phyloP scores from a whole-genome alignment of 139 green algal genomes.

The Coccomyxa sp. region DNA sequence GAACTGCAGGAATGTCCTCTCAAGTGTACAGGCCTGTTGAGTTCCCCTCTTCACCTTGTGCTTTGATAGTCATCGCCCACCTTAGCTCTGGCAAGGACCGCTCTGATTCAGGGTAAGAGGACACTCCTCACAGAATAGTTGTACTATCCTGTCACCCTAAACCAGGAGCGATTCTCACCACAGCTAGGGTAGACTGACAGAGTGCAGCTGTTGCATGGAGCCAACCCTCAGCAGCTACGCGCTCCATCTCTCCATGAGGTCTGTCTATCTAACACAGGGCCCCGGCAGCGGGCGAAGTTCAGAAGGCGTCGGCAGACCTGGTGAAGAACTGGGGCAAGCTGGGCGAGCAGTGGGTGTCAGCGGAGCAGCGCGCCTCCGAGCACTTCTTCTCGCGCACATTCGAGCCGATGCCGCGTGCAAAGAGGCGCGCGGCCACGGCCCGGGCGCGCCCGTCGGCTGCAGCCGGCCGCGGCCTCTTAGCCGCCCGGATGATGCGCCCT shows the following conservation, averaged over 20 bases:
- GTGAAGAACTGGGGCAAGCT: background rate
- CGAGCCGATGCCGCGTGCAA: background rate
- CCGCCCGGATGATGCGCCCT: no score
- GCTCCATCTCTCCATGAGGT: background rate
- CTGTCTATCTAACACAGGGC: background rate
- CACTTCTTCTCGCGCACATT: background rate
- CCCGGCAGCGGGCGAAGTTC: background rate
- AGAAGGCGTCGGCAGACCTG: background rate
- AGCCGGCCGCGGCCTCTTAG: no score
- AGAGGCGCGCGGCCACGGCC: no score
- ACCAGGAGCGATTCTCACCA: background rate
- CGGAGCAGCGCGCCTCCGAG: background rate
- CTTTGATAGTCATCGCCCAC: background rate
- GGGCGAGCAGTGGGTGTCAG: background rate
- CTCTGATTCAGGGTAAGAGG: background rate
- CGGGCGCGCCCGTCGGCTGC: no score
- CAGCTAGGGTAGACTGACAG: background rate
- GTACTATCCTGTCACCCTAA: background rate
- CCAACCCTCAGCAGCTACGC: background rate
- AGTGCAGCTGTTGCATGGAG: background rate
- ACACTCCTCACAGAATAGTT: background rate
- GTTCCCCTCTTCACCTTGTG: background rate
- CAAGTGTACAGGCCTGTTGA: background rate
- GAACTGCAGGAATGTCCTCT: background rate
- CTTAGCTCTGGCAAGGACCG: no score